Evolutionary conservation across 495 filamentous ascomycete genomes (phyloP).

Genomic region (Elaphomyces granulatus): DNA sequence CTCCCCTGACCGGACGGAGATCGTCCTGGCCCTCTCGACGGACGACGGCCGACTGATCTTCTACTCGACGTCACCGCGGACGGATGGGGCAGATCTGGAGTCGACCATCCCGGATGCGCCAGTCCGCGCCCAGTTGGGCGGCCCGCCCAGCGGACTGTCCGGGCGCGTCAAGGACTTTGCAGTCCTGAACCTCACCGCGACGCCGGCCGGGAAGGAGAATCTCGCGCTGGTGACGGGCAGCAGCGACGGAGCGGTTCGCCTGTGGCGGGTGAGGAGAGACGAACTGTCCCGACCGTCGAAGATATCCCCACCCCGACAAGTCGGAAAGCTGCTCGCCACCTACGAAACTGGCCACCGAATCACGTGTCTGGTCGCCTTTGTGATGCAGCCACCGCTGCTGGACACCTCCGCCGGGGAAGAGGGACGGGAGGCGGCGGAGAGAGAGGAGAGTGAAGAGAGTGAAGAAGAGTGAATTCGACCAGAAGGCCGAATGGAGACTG

Average conservation of each 20-base stretch:
- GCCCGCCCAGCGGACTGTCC: conserved; percentile 46
- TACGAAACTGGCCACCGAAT: conserved; percentile 81
- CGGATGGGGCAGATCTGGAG: conserved; percentile 19
- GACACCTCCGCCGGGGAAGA: conserved; percentile 32
- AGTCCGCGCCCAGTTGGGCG: conserved; percentile 65
- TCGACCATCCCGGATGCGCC: conserved; percentile 34
- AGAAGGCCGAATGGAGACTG: no score
- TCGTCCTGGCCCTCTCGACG: conserved; percentile 65
- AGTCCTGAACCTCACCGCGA: conserved; percentile 34
- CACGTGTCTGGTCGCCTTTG: conserved; percentile 74
- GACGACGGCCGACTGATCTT: conserved; percentile 86
- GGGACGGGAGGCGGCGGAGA: conserved; percentile 26
- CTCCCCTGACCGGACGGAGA: conserved; percentile 27
- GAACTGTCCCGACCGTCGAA: conserved; percentile 13
- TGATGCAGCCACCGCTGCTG: conserved; percentile 51
- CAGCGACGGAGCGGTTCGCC: conserved; percentile 65
- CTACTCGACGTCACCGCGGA: conserved; percentile 46
- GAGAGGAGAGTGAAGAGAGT: conserved; percentile 37
- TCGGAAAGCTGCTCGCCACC: conserved; percentile 59
- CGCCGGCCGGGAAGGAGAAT: conserved; percentile 23
- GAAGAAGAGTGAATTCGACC: no score
- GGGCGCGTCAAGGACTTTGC: conserved; percentile 83
- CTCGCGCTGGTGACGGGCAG: conserved; percentile 58
- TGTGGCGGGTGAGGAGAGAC: conserved; percentile 47
- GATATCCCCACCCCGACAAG: conserved; percentile 24